Evolutionary conservation across 2,329 filamentous ascomycete species (phyloP).

Genomic region (Didymella arachidicola): DNA sequence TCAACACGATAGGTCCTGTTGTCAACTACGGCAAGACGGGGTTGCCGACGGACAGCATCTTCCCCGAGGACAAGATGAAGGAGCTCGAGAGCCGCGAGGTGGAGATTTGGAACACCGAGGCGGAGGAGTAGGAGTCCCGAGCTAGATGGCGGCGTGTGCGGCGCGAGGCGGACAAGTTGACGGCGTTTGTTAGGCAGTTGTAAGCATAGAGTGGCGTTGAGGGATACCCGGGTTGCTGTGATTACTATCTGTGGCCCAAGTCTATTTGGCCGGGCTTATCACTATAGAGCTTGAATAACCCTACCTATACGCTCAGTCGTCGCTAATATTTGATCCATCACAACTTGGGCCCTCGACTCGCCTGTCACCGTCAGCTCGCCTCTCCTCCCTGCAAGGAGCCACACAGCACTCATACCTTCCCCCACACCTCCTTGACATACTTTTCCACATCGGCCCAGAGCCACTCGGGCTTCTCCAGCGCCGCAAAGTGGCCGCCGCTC

Average conservation of each 20-base stretch:
- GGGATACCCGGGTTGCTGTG: neutral
- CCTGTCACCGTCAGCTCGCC: slow-evolving; percentile 5
- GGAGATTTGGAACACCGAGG: slow-evolving; percentile 78
- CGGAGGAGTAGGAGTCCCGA: slow-evolving; percentile 64
- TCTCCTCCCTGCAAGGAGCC: neutral
- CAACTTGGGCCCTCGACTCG: slow-evolving; percentile 3
- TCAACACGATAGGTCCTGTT: slow-evolving; percentile 86
- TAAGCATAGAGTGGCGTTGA: slow-evolving; percentile 1
- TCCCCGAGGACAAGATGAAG: slow-evolving; percentile 75
- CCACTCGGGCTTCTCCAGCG: slow-evolving; percentile 54
- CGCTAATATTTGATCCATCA: neutral
- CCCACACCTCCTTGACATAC: slow-evolving; percentile 52
- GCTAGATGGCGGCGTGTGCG: neutral
- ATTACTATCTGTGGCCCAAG: too few species aligned
- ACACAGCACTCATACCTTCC: slow-evolving; percentile 30
- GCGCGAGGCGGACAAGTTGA: neutral
- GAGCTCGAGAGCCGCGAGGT: slow-evolving; percentile 77
- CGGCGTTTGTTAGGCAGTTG: neutral
- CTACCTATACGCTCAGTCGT: too few species aligned
- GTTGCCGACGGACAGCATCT: slow-evolving; percentile 80
- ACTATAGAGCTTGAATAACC: too few species aligned
- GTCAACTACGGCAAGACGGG: slow-evolving; percentile 83
- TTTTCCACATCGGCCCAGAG: slow-evolving; percentile 57
- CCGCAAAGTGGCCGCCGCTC: slow-evolving; percentile 64
- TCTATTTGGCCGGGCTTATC: too few species aligned